These are phyloP conservation scores for Pythium biforme DNA, from an alignment of 352 stramenopile genomes.

Conservation along the genomic window DNA sequence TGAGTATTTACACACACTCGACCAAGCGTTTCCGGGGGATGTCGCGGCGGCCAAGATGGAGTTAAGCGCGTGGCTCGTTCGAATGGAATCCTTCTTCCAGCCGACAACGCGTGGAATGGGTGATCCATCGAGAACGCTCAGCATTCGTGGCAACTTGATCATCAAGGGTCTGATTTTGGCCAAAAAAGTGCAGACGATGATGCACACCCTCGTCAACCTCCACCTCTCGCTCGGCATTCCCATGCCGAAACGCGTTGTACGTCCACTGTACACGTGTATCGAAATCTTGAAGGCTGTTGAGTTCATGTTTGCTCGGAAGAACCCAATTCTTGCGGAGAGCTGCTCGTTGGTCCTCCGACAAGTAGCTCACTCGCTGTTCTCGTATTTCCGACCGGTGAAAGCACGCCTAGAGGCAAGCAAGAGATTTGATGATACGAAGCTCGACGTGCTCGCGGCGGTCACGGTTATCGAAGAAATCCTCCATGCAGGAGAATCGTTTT, in stretches of 20 bases:
- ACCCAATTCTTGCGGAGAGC: conserved; percentile 75
- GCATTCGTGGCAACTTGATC: conserved; percentile 88
- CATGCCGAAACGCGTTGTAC: conserved; percentile 83
- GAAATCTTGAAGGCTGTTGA: conserved; percentile 92
- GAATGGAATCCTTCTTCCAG: conserved; percentile 89
- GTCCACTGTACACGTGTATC: conserved; percentile 87
- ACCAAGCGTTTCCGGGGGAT: conserved; percentile 76
- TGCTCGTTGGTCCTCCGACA: conserved; percentile 73
- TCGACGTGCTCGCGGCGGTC: conserved; percentile 80
- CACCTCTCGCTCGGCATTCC: conserved; percentile 87
- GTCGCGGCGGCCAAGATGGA: conserved; percentile 81
- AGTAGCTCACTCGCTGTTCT: conserved; percentile 77
- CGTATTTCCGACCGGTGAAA: conserved; percentile 82
- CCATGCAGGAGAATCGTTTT: conserved; percentile 79
- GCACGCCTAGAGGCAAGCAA: conserved; percentile 82
- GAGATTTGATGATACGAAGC: conserved; percentile 85
- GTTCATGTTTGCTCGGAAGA: conserved; percentile 90
- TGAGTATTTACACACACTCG: conserved; percentile 76
- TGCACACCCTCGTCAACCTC: conserved; percentile 86
- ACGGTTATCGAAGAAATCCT: conserved; percentile 86
- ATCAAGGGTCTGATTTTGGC: conserved; percentile 90
- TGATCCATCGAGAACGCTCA: conserved; percentile 69
- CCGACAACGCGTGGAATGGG: conserved; percentile 73
- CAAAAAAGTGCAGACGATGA: conserved; percentile 88
- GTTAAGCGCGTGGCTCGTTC: conserved; percentile 80